Percentiles rank a stretch among this genome's conserved stretches.
Evolutionary conservation across 345 rosid species (phyloP).

Genomic region (Rubroshorea leprosula): DNA sequence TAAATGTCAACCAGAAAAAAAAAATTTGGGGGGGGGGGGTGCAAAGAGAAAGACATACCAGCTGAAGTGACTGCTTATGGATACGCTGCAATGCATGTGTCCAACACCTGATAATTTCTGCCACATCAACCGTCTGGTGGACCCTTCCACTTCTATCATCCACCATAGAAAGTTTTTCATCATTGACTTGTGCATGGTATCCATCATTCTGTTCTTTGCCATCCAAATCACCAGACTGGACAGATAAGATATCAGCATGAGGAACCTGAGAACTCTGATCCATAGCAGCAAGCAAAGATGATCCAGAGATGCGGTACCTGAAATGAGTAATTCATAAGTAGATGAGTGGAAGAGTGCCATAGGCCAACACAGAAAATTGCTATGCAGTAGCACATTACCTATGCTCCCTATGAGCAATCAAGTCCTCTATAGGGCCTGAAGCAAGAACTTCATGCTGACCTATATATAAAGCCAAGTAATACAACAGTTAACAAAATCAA

Average conservation of each 20-base stretch:
- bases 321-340: slow-evolving; percentile 25
- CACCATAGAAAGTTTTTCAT: slow-evolving; percentile 55
- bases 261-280: slow-evolving; percentile 95
- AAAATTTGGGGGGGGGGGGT: not conserved
- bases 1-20: not conserved
- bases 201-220: slow-evolving; percentile 70
- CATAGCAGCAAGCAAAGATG: slow-evolving; percentile 91
- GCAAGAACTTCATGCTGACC: slow-evolving; percentile 99
- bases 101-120: slow-evolving; percentile 98
- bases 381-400: slow-evolving; percentile 43
- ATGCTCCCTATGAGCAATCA: slow-evolving; percentile 97
- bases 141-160: slow-evolving; percentile 91
- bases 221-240: slow-evolving; percentile 54
- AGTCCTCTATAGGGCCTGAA: slow-evolving; percentile 97
- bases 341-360: slow-evolving; percentile 8
- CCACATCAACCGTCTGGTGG: slow-evolving; percentile 90
- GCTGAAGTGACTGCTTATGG: slow-evolving; percentile 91
- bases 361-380: slow-evolving; percentile 1
- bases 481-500: not conserved
- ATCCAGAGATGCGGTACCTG: slow-evolving; percentile 98
- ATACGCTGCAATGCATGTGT: slow-evolving; percentile 98
- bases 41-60: slow-evolving; percentile 44
- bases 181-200: slow-evolving; percentile 43
- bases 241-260: slow-evolving; percentile 52
- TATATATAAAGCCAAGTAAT: slow-evolving; percentile 23